phyloP scores from a whole-genome alignment of 257 asterid species.

The Fraxinus quadrangulata region DNA sequence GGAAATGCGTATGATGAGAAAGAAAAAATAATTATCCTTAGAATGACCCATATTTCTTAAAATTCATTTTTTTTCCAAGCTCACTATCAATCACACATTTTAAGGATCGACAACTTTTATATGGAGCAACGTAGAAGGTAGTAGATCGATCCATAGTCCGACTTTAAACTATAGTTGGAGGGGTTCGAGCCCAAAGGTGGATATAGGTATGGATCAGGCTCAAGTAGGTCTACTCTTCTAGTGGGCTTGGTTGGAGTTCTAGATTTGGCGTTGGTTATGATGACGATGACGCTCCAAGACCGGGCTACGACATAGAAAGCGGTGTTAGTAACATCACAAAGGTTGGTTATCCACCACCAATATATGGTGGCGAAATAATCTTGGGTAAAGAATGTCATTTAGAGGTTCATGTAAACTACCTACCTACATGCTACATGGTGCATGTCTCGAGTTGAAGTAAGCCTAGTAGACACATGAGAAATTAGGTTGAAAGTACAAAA shows the following conservation, averaged over 20 bases:
- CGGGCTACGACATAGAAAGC: conserved; percentile 28
- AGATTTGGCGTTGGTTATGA: conserved; percentile 40
- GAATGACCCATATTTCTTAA: too few species aligned
- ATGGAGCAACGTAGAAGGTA: conserved; percentile 20
- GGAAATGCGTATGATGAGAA: too few species aligned
- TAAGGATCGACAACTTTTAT: too few species aligned
- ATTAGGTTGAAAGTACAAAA: too few species aligned
- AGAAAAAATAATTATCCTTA: too few species aligned
- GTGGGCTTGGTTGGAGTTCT: conserved; percentile 38
- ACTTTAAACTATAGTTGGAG: conserved; percentile 45
- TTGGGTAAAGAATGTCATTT: too few species aligned
- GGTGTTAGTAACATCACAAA: conserved; percentile 20
- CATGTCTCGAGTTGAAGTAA: too few species aligned
- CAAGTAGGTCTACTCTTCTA: conserved; percentile 34
- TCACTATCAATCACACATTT: too few species aligned
- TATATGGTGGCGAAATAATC: not conserved
- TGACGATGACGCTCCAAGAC: conserved; percentile 23
- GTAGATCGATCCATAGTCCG: conserved; percentile 41
- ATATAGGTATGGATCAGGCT: conserved; percentile 49
- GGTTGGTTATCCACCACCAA: not conserved
- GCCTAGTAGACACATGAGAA: too few species aligned
- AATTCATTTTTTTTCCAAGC: too few species aligned
- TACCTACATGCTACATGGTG: too few species aligned
- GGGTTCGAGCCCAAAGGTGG: conserved; percentile 47
- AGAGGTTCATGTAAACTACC: too few species aligned